Conservation (phyloP, 78 protist genomes). For the Dictyostelium citrinum region DNA sequence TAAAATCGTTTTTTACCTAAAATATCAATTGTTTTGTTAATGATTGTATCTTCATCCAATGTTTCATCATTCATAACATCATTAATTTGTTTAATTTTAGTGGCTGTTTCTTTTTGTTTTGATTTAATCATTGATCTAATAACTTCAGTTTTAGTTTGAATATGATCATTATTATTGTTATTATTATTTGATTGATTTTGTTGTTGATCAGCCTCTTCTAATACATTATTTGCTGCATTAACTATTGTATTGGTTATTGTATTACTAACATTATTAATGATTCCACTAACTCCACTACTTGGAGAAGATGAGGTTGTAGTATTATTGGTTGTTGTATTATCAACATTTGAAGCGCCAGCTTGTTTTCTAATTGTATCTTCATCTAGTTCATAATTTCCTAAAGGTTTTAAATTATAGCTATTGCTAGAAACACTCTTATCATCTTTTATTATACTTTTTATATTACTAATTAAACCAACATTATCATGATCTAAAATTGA, state of each 20-base stretch:
- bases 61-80: conserved; percentile 1
- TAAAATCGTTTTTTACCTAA: conserved; percentile 13
- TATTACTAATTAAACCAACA: neutral
- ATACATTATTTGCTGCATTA: neutral
- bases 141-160: neutral
- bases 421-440: neutral
- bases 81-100: neutral
- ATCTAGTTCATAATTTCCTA: neutral
- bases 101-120: neutral
- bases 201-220: neutral
- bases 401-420: neutral
- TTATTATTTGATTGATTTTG: neutral
- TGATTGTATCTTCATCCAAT: neutral
- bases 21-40: neutral
- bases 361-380: neutral
- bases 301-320: neutral
- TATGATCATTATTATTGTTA: neutral
- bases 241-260: neutral
- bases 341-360: neutral
- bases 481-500: neutral
- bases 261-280: neutral
- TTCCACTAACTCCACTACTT: neutral
- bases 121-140: neutral
- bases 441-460: neutral
- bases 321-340: neutral